A percentile compares a stretch with the other conserved stretches of the same genome.
Conservation (phyloP, 2,329 filamentous ascomycete genomes). For the Arthrocladium fulminans region DNA sequence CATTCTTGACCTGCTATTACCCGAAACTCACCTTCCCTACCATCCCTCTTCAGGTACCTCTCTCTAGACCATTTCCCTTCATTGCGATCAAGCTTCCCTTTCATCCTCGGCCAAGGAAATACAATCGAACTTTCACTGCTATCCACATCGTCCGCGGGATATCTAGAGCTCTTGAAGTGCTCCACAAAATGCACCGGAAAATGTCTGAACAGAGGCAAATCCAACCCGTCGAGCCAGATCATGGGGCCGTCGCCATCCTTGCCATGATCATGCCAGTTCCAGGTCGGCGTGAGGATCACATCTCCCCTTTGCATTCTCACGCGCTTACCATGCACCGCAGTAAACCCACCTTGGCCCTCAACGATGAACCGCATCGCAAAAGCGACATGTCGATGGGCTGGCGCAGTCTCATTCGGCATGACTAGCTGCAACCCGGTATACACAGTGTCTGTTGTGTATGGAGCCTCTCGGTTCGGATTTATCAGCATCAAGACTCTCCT, state of each 20-base stretch:
- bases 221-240: constrained; percentile 51
- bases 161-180: constrained; percentile 40
- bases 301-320: constrained; percentile 47
- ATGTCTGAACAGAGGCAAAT: constrained; percentile 45
- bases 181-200: constrained; percentile 48
- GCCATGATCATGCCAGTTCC: constrained; percentile 54
- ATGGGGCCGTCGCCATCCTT: constrained; percentile 48
- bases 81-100: constrained; percentile 30
- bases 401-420: constrained; percentile 47
- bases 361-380: constrained; percentile 52
- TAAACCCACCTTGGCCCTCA: constrained; percentile 48
- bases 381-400: constrained; percentile 48
- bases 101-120: constrained; percentile 42
- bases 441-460: constrained; percentile 50
- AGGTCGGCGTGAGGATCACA: constrained; percentile 49
- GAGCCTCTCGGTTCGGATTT: constrained; percentile 36
- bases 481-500: constrained; percentile 35
- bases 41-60: constrained; percentile 31
- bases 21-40: constrained; percentile 15
- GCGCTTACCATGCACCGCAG: constrained; percentile 47
- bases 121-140: constrained; percentile 27
- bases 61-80: constrained; percentile 25
- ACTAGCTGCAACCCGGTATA: constrained; percentile 51
- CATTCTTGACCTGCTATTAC: background rate
- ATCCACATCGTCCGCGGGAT: constrained; percentile 38